Base-by-base conservation (phyloP, 2,329 filamentous ascomycete genomes). In the Samsoniella hepiali region DNA sequence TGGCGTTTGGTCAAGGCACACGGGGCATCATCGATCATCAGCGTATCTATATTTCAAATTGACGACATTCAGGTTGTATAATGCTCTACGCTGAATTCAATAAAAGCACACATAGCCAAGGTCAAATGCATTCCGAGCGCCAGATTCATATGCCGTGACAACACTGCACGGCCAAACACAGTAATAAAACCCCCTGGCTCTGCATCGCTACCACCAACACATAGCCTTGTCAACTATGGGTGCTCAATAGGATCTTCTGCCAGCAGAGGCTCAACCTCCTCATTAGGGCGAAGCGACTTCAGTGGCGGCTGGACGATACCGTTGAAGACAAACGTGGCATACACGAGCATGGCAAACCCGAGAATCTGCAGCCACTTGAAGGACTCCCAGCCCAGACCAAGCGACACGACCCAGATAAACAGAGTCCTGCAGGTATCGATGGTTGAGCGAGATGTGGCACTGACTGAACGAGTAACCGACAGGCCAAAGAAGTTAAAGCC, bases 401-500 rank as follows among this genome's bases (percentile, higher is more conserved):
- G 85, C 22, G 92, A 96, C 15, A 97, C 91, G 34, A 99, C 84
- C 95, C 95, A 99, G 77, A 99, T 98, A 79, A 99, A 98, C 1
- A 99, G 85, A 0, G 95, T 99, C 47, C 94, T 88, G 81, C 93
- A 98, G 1, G 95, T 99, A 76, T 99, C 95, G 70, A 99, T 98
- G 38, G 94, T 98, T 38, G 92, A 96, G 65, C 95, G 88, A 1
- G 94, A 92, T 0, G 95, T 99, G 11, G 95, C 95, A 67, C 91
- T 96, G 68, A 99, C 92, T 66, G 79, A 88, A 65, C 91, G 87
- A 1, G 95, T 99, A 9, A 99, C 94, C 0, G 91, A 95, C 10
- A 99, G 85, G 8, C 95, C 95, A 76, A 99, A 99, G 81, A 96
- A 99, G 79, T 99, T 99, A 85, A 98, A 99, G 61, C 94, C 93